Base-by-base conservation (phyloP, 2,329 filamentous ascomycete genomes). In the Phoma sp. region DNA sequence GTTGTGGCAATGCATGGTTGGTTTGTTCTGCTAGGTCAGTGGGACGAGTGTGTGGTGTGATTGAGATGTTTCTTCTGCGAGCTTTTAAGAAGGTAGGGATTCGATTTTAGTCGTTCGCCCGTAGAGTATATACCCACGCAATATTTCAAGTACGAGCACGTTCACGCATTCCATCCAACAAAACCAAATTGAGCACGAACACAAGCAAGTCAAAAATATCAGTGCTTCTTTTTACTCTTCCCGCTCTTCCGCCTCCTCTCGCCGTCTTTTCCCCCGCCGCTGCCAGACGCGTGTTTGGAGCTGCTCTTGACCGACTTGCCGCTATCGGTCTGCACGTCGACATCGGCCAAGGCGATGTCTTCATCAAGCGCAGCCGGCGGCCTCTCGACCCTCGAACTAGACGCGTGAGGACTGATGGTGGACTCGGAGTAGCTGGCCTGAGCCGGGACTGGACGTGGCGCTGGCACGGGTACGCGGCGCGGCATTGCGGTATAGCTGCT, bases 381-480 rank as follows among this genome's bases (percentile, higher is more conserved):
- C 40, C 56, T 10, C 17, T 59, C 60, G 37, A 36, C 44, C 48
- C 51, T 58, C 22, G 56, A 47, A 24, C 57, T 44, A 44, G 45
- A 46, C 22, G 51, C 46, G 13, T 57, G 58, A 8, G 60, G 60
- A 3, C 54, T 40, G 9, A 66, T 35, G 19, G 48, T 44, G n/a
- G 66, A 57, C 38, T 74, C 72, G 29, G 64, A 65, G 39, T 64
- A 55, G 41, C 63, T 67, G 37, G 54, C 47, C 39, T 51, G 60
- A 36, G n/a, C 55, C 45, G 43, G 50, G 9, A 50, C 44, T 25
- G 60, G 51, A 39, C 61, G 64, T 46, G 67, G 68, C 10, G 50
- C 55, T 4, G 73, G 67, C 13, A 72, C 68, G 22, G 75, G 74
- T n/a, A 75, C 68, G 36, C 74, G 72, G 27, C 74, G 71, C 24